phyloP scores from a whole-genome alignment of 257 asterid genomes.

The Nicotiana obtusifolia region DNA sequence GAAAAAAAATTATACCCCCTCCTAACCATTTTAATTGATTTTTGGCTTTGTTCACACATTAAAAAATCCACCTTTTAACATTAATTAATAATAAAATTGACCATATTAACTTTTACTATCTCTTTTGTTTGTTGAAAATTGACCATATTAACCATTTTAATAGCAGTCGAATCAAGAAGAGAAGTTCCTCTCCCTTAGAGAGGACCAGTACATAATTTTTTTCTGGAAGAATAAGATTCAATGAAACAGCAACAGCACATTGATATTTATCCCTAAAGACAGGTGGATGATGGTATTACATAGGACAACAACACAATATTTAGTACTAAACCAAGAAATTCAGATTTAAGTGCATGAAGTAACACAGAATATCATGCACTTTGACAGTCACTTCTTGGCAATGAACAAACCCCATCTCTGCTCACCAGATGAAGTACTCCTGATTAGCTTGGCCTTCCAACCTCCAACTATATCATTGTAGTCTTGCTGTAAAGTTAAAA shows the following conservation, averaged over 20 bases:
- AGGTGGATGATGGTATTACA: neutral
- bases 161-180: neutral
- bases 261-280: neutral
- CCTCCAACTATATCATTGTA: slow-evolving; percentile 70
- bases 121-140: too few species aligned
- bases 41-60: too few species aligned
- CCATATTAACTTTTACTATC: too few species aligned
- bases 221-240: neutral
- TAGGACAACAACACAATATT: too few species aligned
- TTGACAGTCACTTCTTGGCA: slow-evolving; percentile 44
- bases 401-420: slow-evolving; percentile 96
- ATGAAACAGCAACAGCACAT: neutral
- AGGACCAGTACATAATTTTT: neutral
- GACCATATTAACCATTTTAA: too few species aligned
- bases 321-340: too few species aligned
- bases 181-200: neutral
- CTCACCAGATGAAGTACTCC: slow-evolving; percentile 71
- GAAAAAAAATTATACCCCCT: too few species aligned
- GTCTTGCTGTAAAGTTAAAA: slow-evolving; percentile 32
- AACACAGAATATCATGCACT: too few species aligned
- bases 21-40: too few species aligned
- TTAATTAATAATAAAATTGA: too few species aligned
- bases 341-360: neutral
- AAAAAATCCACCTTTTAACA: too few species aligned
- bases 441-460: slow-evolving; percentile 74